phyloP scores from a whole-genome alignment of 208 protist species.

The Trypanosoma lewisi region DNA sequence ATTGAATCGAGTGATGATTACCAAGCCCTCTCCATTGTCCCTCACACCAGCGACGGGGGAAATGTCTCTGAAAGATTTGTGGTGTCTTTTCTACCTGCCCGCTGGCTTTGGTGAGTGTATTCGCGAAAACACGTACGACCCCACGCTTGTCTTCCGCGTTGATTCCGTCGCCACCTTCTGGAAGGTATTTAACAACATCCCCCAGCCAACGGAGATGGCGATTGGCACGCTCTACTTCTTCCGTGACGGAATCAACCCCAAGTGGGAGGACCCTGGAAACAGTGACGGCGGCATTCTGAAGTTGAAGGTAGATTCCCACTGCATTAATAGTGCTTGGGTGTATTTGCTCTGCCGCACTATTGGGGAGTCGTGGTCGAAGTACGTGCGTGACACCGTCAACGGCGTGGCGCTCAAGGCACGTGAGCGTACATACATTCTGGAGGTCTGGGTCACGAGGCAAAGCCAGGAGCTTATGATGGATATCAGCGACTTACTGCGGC shows the following conservation, averaged over 20 bases:
- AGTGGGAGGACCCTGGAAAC: slow-evolving; percentile 95
- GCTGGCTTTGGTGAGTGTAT: slow-evolving; percentile 46
- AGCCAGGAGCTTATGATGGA: slow-evolving; percentile 58
- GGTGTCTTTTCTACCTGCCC: slow-evolving; percentile 82
- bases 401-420: slow-evolving; percentile 82
- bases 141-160: slow-evolving; percentile 74
- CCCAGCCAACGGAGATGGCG: slow-evolving; percentile 63
- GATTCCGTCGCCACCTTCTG: slow-evolving; percentile 84
- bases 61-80: slow-evolving; percentile 73
- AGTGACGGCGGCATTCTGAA: slow-evolving; percentile 80
- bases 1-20: slow-evolving; percentile 52
- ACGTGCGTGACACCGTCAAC: slow-evolving; percentile 70
- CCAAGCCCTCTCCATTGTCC: slow-evolving; percentile 57
- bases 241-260: slow-evolving; percentile 93
- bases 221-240: slow-evolving; percentile 94
- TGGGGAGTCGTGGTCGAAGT: slow-evolving; percentile 76
- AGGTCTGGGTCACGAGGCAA: slow-evolving; percentile 82
- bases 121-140: slow-evolving; percentile 80
- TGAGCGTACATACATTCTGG: slow-evolving; percentile 62
- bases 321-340: slow-evolving; percentile 80
- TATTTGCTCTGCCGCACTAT: slow-evolving; percentile 77
- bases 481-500: slow-evolving; percentile 56
- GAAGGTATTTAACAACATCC: slow-evolving; percentile 94
- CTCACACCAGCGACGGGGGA: slow-evolving; percentile 47
- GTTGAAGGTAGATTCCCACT: slow-evolving; percentile 36